phyloP scores from a whole-genome alignment of 441 rosid species.

The Erodium texanum region DNA sequence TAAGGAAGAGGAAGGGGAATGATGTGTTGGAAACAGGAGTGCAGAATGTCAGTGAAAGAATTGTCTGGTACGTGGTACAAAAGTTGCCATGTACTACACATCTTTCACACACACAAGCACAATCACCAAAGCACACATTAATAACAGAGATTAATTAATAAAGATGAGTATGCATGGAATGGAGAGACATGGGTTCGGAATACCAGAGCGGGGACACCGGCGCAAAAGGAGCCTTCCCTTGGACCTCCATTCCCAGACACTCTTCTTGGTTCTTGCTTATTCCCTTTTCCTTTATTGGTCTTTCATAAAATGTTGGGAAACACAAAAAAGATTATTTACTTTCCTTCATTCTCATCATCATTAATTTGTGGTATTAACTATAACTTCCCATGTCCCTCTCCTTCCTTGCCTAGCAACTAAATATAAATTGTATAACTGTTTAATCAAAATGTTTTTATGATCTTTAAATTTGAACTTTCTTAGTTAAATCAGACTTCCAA shows the following conservation, averaged over 20 bases:
- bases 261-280: conserved; percentile 45
- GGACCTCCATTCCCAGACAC: conserved; percentile 49
- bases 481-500: no score
- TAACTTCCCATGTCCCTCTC: no score
- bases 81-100: background rate
- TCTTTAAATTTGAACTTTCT: no score
- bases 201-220: conserved; percentile 57
- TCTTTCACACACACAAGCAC: conserved; percentile 12
- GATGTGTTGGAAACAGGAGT: conserved; percentile 31
- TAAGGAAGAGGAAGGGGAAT: no score
- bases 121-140: conserved; percentile 10
- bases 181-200: no score
- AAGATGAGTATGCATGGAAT: no score
- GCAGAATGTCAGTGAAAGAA: conserved; percentile 48
- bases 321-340: background rate
- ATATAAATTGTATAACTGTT: no score
- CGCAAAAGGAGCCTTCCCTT: conserved; percentile 53
- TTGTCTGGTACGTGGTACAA: conserved; percentile 22
- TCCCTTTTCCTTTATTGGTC: background rate
- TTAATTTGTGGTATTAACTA: conserved; percentile 35
- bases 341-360: no score
- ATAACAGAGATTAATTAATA: no score
- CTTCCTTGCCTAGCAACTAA: no score
- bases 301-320: background rate
- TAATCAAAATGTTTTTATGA: no score